Percentiles rank a stretch among this genome's conserved stretches.
Evolutionary conservation across 768 basidiomycete species (phyloP).

Genomic region (Candolleomyces eurysporus): DNA sequence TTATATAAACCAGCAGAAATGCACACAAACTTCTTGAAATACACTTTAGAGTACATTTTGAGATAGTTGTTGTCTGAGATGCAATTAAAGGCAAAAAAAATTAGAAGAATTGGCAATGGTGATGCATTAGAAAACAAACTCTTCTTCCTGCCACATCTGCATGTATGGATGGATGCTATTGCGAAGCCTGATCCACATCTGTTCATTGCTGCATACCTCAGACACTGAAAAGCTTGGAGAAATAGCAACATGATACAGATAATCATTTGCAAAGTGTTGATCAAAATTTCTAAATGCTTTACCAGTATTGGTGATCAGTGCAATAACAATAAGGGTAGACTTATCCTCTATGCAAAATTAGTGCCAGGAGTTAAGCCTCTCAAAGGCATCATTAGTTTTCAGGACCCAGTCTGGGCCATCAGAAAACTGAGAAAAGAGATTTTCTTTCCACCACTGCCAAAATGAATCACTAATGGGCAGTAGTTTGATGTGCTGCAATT

Average conservation of each 20-base stretch:
- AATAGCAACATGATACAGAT: not conserved
- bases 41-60: not conserved
- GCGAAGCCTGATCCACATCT: not conserved
- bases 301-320: not conserved
- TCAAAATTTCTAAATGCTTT: not conserved
- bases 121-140: not conserved
- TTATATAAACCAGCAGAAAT: not conserved
- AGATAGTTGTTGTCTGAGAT: not conserved
- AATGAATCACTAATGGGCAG: too few species aligned
- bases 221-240: not conserved
- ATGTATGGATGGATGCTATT: not conserved
- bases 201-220: not conserved
- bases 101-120: not conserved
- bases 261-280: not conserved
- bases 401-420: slow-evolving; percentile 1
- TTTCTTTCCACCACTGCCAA: not conserved
- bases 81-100: not conserved
- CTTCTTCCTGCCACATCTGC: not conserved
- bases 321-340: not conserved
- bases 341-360: not conserved
- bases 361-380: not conserved
- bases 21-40: not conserved
- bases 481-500: too few species aligned
- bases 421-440: not conserved
- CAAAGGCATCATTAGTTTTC: not conserved